Evolutionary conservation across 2,329 filamentous ascomycete genomes (phyloP).

Genomic region (Verticillium dahliae): DNA sequence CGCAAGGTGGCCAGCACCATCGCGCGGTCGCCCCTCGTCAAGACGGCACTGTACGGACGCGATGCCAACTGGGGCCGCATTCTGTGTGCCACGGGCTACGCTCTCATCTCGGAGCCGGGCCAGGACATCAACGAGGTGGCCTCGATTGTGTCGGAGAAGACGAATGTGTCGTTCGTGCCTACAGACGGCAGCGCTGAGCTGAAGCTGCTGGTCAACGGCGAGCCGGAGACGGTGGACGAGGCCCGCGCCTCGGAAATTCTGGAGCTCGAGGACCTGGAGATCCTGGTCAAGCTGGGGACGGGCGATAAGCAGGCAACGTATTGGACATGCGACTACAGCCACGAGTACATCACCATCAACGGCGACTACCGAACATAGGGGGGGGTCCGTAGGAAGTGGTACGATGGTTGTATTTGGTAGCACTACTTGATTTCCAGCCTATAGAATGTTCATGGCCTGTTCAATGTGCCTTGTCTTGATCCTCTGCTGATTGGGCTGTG

Average conservation of each 20-base stretch:
- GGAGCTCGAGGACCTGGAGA: conserved; percentile 72
- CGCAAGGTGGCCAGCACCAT: conserved; percentile 81
- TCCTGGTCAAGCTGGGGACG: conserved; percentile 66
- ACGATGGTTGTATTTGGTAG: not conserved
- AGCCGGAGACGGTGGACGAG: conserved; percentile 76
- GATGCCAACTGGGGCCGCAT: conserved; percentile 99
- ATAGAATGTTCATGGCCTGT: too few relatives aligned
- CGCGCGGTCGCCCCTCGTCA: conserved; percentile 86
- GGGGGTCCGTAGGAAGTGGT: not conserved
- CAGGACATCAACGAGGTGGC: conserved; percentile 51
- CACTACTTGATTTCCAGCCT: too few relatives aligned
- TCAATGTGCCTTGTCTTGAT: too few relatives aligned
- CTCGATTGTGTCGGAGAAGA: conserved; percentile 61
- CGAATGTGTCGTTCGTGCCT: conserved; percentile 73
- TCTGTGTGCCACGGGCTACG: conserved; percentile 87
- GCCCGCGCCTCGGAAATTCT: conserved; percentile 69
- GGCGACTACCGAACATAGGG: conserved; percentile 55
- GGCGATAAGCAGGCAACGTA: conserved; percentile 63
- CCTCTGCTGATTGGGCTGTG: too few relatives aligned
- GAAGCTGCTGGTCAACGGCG: conserved; percentile 70
- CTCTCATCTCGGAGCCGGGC: conserved; percentile 53
- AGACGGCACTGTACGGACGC: conserved; percentile 93
- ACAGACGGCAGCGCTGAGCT: conserved; percentile 70
- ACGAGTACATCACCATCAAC: conserved; percentile 69
- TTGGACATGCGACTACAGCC: conserved; percentile 84